phyloP scores from a whole-genome alignment of 139 green algal species.

The Volvox africanus region DNA sequence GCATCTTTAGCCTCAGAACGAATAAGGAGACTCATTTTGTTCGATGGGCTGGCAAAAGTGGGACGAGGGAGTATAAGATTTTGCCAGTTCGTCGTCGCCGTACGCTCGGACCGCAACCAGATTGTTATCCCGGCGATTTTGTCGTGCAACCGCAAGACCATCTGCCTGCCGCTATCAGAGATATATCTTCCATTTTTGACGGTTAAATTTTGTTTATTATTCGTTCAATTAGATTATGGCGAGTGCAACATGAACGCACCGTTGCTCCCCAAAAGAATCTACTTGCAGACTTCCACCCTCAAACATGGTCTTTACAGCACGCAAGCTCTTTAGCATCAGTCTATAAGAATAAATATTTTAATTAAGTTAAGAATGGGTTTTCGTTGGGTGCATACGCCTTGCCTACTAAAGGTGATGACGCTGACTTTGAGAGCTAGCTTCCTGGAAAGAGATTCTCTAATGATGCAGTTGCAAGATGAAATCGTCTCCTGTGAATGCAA shows the following conservation, averaged over 20 bases:
- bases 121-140: background rate
- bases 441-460: too few species aligned
- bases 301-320: background rate
- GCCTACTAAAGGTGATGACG: background rate
- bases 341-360: background rate
- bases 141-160: too few species aligned
- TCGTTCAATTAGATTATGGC: background rate
- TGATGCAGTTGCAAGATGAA: too few species aligned
- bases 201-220: background rate
- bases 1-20: background rate
- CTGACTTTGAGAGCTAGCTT: background rate
- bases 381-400: too few species aligned
- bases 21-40: conserved; percentile 4
- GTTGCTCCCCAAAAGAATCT: background rate
- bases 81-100: background rate
- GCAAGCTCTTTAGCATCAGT: background rate
- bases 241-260: background rate
- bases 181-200: too few species aligned
- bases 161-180: too few species aligned
- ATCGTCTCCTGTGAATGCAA: too few species aligned
- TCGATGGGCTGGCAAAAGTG: background rate
- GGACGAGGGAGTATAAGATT: background rate
- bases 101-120: background rate
- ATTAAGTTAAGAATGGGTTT: background rate
- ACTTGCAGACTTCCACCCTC: background rate